A percentile compares a stretch with the other conserved stretches of the same genome.
Conservation (phyloP, 2,329 filamentous ascomycete genomes). For the Fusarium nanum region DNA sequence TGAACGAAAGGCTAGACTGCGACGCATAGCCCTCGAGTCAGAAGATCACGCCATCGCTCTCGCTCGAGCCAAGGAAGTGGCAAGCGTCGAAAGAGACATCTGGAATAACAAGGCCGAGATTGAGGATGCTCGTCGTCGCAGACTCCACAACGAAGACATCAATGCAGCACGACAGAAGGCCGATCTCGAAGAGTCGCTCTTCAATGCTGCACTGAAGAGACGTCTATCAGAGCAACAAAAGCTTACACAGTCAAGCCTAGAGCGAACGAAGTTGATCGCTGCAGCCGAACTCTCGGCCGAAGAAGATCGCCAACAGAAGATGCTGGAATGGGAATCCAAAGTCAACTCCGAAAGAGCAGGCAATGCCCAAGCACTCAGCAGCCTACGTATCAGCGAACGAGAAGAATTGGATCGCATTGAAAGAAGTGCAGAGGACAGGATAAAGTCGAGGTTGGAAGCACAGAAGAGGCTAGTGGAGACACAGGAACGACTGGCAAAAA, state of each 20-base stretch:
- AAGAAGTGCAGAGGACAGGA: conserved; percentile 57
- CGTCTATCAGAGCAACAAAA: conserved; percentile 60
- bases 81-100: conserved; percentile 63
- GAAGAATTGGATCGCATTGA: conserved; percentile 64
- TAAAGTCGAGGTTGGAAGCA: conserved; percentile 60
- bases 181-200: conserved; percentile 59
- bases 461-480: conserved; percentile 66
- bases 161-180: conserved; percentile 57
- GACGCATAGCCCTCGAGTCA: conserved; percentile 58
- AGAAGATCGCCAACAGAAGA: conserved; percentile 55
- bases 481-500: conserved; percentile 55
- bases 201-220: conserved; percentile 49
- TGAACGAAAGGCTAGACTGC: conserved; percentile 60
- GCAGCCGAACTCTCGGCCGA: conserved; percentile 61
- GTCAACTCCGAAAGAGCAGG: conserved; percentile 59
- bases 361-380: conserved; percentile 62
- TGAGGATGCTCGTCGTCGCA: conserved; percentile 62
- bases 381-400: conserved; percentile 61
- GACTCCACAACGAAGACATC: conserved; percentile 60
- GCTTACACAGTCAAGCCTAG: conserved; percentile 59
- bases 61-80: conserved; percentile 63
- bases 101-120: conserved; percentile 61
- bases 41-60: conserved; percentile 63
- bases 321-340: conserved; percentile 62
- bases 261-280: conserved; percentile 58